Base-by-base conservation (phyloP, 495 filamentous ascomycete species). In the Lasiosphaeria miniovina region DNA sequence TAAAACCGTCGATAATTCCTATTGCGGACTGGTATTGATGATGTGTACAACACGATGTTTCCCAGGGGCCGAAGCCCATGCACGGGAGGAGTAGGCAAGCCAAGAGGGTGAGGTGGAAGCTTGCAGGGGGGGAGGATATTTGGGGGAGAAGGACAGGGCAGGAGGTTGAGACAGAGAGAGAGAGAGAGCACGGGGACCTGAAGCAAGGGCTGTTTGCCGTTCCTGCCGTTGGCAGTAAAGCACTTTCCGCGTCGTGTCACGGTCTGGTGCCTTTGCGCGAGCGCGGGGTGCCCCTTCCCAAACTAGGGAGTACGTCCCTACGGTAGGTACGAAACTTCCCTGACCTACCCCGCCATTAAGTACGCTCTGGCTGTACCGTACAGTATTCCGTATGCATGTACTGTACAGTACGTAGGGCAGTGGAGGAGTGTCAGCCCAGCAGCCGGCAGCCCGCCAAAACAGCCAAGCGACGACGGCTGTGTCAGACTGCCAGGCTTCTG, bases 41-140 rank as follows among this genome's bases (percentile, higher is more conserved):
- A 65, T 60, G 56, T 65, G 63, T 65, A 60, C 63, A 60, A 62
- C 35, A 46, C 63, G 60, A 62, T 65, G 63, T 58, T 55, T 62
- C 63, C 57, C 48, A 54, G 57, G 59, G 59, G 59, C 59, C 55
- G 57, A 64, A 61, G 52, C n/a, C n/a, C n/a, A 34, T 24, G 51
- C 38, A 49, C 12, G 6, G 43, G 33, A 17, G 14, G 7, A n/a
- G 55, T 31, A 61, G 10, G 15, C 6, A 49, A 40, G 17, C 33
- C 8, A 24, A 24, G 24, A 24, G 24, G 24, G 24, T 24, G 24
- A 24, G 24, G 24, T 24, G 49, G 15, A n/a, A 57, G 50, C 10
- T 36, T 34, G 32, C 12, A 38, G 34, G 24, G 33, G 33, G 14
- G 51, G 8, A 31, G 17, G 17, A 11, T 11, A 36, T 53, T 53